Evolutionary conservation across 2,329 filamentous ascomycete species (phyloP).

Genomic region (Aureobasidium namibiae): DNA sequence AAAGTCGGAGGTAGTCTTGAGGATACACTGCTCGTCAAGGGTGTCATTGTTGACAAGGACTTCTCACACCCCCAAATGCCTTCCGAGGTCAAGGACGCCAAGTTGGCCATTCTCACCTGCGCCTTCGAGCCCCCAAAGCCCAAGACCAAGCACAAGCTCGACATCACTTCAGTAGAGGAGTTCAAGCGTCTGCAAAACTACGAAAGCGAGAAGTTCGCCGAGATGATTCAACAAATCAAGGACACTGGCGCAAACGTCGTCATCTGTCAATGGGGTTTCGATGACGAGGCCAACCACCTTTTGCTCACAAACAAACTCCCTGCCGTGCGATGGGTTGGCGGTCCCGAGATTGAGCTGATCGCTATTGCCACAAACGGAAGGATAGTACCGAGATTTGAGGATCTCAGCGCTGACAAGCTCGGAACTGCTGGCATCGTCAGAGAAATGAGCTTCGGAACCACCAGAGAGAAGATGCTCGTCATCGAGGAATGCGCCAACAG

Average conservation of each 20-base stretch:
- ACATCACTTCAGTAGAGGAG: conserved; percentile 94
- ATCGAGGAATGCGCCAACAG: conserved; percentile 99
- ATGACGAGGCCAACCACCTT: conserved; percentile 97
- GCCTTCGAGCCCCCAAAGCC: conserved; percentile 98
- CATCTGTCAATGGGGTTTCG: conserved; percentile 99
- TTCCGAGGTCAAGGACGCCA: conserved; percentile 86
- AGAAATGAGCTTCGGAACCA: conserved; percentile 95
- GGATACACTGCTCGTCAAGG: conserved; percentile 90
- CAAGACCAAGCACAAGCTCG: conserved; percentile 99
- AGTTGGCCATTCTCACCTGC: conserved; percentile 94
- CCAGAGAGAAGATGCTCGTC: conserved; percentile 97
- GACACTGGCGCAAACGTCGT: conserved; percentile 93
- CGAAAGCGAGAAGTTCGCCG: conserved; percentile 90
- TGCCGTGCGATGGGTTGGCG: conserved; percentile 94
- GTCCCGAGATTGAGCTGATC: conserved; percentile 95
- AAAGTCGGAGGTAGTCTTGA: conserved; percentile 93
- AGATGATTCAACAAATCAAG: conserved; percentile 99
- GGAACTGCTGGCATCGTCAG: conserved; percentile 82
- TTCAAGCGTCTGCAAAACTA: conserved; percentile 97
- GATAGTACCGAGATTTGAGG: conserved; percentile 95
- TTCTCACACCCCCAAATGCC: conserved; percentile 99
- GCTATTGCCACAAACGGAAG: conserved; percentile 97
- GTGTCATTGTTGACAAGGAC: conserved; percentile 98
- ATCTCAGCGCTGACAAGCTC: conserved; percentile 83
- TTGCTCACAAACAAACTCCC: conserved; percentile 93